These are phyloP conservation scores for Dichomitus squalens DNA, from an alignment of 1,284 basidiomycete genomes.

Conservation along the genomic window DNA sequence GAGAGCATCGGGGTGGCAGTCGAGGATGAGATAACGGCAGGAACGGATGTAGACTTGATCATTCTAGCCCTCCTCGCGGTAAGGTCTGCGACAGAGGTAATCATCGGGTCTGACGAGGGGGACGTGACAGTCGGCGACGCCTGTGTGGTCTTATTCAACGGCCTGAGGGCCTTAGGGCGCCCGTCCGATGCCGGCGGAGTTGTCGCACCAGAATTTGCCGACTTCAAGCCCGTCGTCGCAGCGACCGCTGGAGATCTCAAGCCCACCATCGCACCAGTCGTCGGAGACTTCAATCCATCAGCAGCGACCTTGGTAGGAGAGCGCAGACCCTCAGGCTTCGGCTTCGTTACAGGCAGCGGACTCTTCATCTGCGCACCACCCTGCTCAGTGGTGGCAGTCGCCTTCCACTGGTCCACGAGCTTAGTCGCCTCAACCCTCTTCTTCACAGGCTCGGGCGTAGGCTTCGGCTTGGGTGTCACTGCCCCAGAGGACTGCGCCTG, in stretches of 20 bases:
- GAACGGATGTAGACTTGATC: slow-evolving; percentile 59
- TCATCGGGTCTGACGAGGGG: slow-evolving; percentile 9
- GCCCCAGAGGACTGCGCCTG: slow-evolving; percentile 26
- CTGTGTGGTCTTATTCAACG: slow-evolving; percentile 11
- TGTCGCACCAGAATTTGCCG: not conserved
- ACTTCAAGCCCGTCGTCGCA: not conserved
- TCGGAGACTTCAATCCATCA: not conserved
- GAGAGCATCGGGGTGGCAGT: slow-evolving; percentile 71
- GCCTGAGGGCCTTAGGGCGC: slow-evolving; percentile 13
- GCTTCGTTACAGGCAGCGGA: slow-evolving; percentile 1
- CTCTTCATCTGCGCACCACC: not conserved
- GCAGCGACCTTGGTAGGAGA: not conserved
- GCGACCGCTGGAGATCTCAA: no score
- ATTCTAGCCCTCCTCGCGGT: slow-evolving; percentile 35
- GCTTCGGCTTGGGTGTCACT: not conserved
- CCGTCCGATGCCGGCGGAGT: not conserved
- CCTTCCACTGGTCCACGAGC: slow-evolving; percentile 16
- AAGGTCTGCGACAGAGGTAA: slow-evolving; percentile 24
- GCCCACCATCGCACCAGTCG: not conserved
- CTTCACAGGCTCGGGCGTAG: not conserved
- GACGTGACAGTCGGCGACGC: slow-evolving; percentile 15
- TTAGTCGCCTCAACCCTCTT: slow-evolving; percentile 4
- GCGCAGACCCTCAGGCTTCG: slow-evolving; percentile 9
- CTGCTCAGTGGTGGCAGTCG: not conserved
- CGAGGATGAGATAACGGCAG: slow-evolving; percentile 67